These are phyloP conservation scores for Fusarium hostae DNA, from an alignment of 2,329 filamentous ascomycete genomes.

Conservation along the genomic window DNA sequence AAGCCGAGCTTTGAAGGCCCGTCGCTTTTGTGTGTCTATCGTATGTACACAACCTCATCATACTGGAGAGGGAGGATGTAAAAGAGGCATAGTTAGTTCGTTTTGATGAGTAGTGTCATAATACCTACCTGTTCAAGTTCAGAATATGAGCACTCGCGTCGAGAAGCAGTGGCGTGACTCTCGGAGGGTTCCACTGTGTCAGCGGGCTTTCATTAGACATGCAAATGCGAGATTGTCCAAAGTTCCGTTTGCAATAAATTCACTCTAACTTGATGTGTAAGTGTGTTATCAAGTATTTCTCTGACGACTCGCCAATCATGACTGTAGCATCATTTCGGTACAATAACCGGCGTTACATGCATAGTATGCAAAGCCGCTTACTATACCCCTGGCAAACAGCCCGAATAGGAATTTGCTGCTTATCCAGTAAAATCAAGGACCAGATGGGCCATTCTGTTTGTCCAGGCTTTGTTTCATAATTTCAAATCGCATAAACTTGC, in stretches of 20 bases:
- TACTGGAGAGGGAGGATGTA: too few relatives aligned
- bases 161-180: accelerated
- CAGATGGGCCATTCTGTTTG: not conserved
- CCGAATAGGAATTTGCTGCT: not conserved
- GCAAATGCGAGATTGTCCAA: not conserved
- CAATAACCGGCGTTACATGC: not conserved
- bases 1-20: too few relatives aligned
- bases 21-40: too few relatives aligned
- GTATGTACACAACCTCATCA: too few relatives aligned
- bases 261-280: not conserved
- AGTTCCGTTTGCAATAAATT: not conserved
- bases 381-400: not conserved
- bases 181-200: not conserved
- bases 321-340: not conserved
- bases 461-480: too few relatives aligned
- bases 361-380: not conserved
- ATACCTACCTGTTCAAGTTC: too few relatives aligned
- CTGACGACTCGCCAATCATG: not conserved
- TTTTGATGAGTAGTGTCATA: too few relatives aligned
- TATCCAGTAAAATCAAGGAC: not conserved
- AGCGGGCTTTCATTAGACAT: not conserved
- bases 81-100: too few relatives aligned
- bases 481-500: too few relatives aligned
- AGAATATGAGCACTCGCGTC: too few relatives aligned
- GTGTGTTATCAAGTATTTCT: not conserved